A percentile compares a stretch with the other conserved stretches of the same genome.
Conservation (phyloP, 139 green algal species). For the Picochlorum sp. region DNA sequence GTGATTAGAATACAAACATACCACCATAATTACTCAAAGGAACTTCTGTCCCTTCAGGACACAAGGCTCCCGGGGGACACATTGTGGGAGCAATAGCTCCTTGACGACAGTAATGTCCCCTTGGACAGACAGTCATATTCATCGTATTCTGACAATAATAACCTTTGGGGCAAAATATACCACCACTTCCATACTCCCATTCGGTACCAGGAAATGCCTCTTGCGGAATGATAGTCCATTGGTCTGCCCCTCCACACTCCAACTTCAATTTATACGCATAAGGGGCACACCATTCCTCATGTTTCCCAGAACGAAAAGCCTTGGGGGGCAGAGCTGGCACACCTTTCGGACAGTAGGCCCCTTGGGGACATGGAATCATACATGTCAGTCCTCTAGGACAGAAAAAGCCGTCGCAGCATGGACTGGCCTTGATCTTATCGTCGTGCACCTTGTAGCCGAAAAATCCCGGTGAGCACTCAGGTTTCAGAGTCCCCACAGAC, state of each 20-base stretch:
- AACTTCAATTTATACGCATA: constrained; percentile 41
- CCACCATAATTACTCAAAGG: constrained; percentile 22
- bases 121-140: constrained; percentile 7
- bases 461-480: constrained; percentile 30
- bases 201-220: constrained; percentile 22
- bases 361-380: constrained; percentile 36
- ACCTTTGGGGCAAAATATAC: constrained; percentile 30
- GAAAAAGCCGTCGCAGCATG: constrained; percentile 41
- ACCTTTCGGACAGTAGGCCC: constrained; percentile 24
- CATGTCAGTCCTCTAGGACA: constrained; percentile 29
- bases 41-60: constrained; percentile 26
- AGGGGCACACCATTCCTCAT: constrained; percentile 33
- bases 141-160: constrained; percentile 39
- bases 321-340: constrained; percentile 12
- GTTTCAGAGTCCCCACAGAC: neutral
- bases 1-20: too few species aligned
- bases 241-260: constrained; percentile 43
- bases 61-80: constrained; percentile 35
- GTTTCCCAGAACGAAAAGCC: neutral
- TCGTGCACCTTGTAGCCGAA: constrained; percentile 1
- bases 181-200: constrained; percentile 22
- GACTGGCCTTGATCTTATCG: neutral
- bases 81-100: constrained; percentile 11
- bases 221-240: constrained; percentile 38
- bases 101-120: constrained; percentile 34